phyloP scores from a whole-genome alignment of 2,329 filamentous ascomycete genomes.

The Eutypa lata region DNA sequence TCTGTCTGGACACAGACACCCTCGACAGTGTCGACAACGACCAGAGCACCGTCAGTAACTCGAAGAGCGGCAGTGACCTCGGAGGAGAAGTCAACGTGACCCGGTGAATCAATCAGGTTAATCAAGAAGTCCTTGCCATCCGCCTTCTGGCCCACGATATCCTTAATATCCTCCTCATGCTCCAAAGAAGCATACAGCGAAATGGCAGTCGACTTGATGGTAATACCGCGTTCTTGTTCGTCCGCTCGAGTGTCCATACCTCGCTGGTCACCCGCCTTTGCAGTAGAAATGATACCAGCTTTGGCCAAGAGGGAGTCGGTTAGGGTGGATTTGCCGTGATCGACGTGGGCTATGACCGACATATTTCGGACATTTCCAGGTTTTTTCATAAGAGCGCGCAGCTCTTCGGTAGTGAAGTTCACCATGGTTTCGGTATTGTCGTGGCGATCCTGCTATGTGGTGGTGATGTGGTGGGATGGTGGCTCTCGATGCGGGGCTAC shows the following conservation, averaged over 20 bases:
- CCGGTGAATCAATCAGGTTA: slow-evolving; percentile 99
- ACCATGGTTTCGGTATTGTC: slow-evolving; percentile 95
- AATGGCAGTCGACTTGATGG: slow-evolving; percentile 99
- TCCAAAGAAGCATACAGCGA: slow-evolving; percentile 88
- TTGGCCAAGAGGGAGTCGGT: slow-evolving; percentile 99
- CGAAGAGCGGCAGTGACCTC: slow-evolving; percentile 99
- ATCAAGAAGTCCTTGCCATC: slow-evolving; percentile 97
- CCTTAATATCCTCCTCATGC: slow-evolving; percentile 85
- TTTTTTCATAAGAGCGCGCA: slow-evolving; percentile 71
- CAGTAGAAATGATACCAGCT: slow-evolving; percentile 97
- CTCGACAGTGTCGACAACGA: slow-evolving; percentile 99
- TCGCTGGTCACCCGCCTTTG: slow-evolving; percentile 92
- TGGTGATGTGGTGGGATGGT: slow-evolving; percentile 1
- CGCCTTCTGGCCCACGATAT: slow-evolving; percentile 83
- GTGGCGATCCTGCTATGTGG: slow-evolving; percentile 36
- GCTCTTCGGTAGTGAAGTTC: slow-evolving; percentile 99
- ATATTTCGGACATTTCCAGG: slow-evolving; percentile 92
- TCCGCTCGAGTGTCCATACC: slow-evolving; percentile 96
- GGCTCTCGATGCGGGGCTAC: slow-evolving; percentile 13
- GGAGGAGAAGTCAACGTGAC: slow-evolving; percentile 99
- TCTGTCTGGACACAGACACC: slow-evolving; percentile 99
- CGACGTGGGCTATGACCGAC: slow-evolving; percentile 99
- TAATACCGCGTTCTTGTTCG: slow-evolving; percentile 99
- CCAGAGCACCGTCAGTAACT: slow-evolving; percentile 99
- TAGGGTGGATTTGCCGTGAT: slow-evolving; percentile 99